Percentiles rank a stretch among this genome's conserved stretches.
Conservation (phyloP, 139 green algal species). For the Marvania coccoides region DNA sequence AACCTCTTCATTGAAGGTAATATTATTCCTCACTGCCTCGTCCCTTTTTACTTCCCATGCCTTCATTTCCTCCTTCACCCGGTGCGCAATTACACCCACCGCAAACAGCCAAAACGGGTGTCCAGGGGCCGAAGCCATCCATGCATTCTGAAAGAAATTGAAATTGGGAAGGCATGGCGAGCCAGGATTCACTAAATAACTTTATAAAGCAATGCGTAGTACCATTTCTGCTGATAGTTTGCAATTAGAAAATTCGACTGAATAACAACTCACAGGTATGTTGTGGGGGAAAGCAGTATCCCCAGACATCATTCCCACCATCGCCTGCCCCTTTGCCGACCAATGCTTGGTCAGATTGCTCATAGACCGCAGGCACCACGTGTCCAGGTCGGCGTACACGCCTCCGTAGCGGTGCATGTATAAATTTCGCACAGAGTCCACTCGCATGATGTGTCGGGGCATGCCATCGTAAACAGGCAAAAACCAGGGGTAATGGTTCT, state of each 20-base stretch:
- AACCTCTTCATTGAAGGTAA: no score
- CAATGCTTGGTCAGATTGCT: neutral
- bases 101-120: no score
- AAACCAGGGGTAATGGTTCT: slow-evolving; percentile 23
- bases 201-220: neutral
- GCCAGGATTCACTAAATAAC: neutral
- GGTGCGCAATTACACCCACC: no score
- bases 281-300: slow-evolving; percentile 18
- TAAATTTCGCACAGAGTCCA: slow-evolving; percentile 4
- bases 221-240: no score
- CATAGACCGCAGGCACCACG: slow-evolving; percentile 15
- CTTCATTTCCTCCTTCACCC: no score
- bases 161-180: no score
- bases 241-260: no score
- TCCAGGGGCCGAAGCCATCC: no score
- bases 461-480: slow-evolving; percentile 21
- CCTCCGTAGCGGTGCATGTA: slow-evolving; percentile 21
- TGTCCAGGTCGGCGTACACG: slow-evolving; percentile 31
- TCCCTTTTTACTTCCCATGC: no score
- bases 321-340: neutral
- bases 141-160: no score
- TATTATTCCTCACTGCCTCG: no score
- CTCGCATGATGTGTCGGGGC: slow-evolving; percentile 10
- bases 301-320: slow-evolving; percentile 16
- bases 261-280: slow-evolving; percentile 18